Conservation (phyloP, 1,139 yeast genomes). For the Scheffersomyces titani region DNA sequence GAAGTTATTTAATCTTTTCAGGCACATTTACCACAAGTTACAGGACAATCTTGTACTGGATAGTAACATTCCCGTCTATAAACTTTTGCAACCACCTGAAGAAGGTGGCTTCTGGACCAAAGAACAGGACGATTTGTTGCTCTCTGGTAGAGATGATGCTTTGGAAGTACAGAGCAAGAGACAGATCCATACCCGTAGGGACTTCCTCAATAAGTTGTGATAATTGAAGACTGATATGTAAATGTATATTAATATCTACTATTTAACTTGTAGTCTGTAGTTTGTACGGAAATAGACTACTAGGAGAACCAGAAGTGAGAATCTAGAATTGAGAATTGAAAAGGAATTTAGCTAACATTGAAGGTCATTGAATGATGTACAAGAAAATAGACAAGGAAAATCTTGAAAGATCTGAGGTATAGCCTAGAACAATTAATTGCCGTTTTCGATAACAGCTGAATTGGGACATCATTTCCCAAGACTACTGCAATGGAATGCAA, state of each 20-base stretch:
- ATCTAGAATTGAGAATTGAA: no score
- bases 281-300: neutral
- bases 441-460: neutral
- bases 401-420: neutral
- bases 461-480: neutral
- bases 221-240: neutral
- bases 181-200: constrained; percentile 21
- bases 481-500: neutral
- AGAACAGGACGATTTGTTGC: constrained; percentile 22
- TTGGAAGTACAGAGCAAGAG: constrained; percentile 20
- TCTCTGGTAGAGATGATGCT: constrained; percentile 13
- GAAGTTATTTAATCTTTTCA: constrained; percentile 6
- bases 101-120: constrained; percentile 31
- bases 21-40: neutral
- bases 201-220: constrained; percentile 17
- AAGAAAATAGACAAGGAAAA: neutral
- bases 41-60: neutral
- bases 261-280: neutral
- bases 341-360: no score
- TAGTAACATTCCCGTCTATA: neutral
- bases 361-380: no score
- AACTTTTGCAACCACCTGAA: constrained; percentile 9
- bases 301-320: no score
- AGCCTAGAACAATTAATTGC: neutral
- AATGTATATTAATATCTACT: neutral